Percentiles rank a stretch among this genome's conserved stretches.
Evolutionary conservation across 805 yeast genomes (phyloP).

Genomic region (Geotrichum ghanense): DNA sequence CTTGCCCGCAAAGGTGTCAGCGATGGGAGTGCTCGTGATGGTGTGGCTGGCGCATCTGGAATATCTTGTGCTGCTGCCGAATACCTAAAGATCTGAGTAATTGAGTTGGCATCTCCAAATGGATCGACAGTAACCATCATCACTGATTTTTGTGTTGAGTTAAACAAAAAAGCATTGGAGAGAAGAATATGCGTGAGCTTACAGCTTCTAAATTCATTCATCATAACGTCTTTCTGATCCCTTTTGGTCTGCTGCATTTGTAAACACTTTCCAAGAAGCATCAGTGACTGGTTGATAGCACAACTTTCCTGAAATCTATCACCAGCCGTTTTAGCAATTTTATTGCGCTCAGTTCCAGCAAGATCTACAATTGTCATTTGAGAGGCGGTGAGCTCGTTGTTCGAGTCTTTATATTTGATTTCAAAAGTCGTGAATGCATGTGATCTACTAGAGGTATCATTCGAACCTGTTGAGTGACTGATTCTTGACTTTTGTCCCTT

Average conservation of each 20-base stretch:
- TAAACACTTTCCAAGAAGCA: conserved; percentile 40
- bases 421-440: conserved; percentile 41
- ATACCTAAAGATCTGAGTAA: conserved; percentile 23
- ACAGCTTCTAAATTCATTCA: conserved; percentile 35
- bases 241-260: conserved; percentile 27
- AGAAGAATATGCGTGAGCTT: conserved; percentile 39
- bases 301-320: conserved; percentile 36
- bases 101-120: conserved; percentile 27
- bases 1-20: background rate
- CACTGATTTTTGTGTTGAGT: conserved; percentile 22
- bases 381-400: conserved; percentile 18
- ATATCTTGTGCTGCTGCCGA: conserved; percentile 14
- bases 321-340: conserved; percentile 35
- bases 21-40: conserved; percentile 7
- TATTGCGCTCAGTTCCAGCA: conserved; percentile 43
- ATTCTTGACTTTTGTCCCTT: conserved; percentile 32
- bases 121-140: conserved; percentile 32
- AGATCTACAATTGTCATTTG: conserved; percentile 40
- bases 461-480: conserved; percentile 33
- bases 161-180: conserved; percentile 30
- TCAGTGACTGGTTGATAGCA: conserved; percentile 37
- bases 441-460: conserved; percentile 37
- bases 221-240: conserved; percentile 21
- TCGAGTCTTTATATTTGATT: conserved; percentile 19
- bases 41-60: conserved; percentile 9